phyloP scores from a whole-genome alignment of 257 asterid genomes.

The Solanum pinnatisectum region DNA sequence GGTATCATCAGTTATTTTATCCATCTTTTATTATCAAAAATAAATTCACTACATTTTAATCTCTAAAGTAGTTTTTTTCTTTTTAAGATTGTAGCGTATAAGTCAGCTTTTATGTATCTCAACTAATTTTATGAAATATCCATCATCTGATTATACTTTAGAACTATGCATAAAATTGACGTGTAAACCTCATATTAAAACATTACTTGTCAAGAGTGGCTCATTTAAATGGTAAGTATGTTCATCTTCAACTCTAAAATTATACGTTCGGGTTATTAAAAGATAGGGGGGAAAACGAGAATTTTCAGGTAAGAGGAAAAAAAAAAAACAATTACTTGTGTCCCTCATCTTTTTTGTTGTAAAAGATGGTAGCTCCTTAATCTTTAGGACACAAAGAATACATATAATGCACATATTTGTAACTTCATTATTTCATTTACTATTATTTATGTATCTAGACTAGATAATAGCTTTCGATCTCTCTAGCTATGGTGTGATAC shows the following conservation, averaged over 20 bases:
- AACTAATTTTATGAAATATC: too few species aligned
- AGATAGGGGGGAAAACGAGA: too few species aligned
- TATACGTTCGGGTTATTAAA: too few species aligned
- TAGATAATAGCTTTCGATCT: background rate
- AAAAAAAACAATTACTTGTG: too few species aligned
- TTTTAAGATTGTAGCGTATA: too few species aligned
- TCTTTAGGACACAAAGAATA: background rate
- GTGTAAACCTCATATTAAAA: background rate
- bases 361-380: too few species aligned
- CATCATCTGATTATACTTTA: background rate
- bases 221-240: too few species aligned
- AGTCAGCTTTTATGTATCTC: rapidly evolving
- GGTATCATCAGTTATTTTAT: background rate
- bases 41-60: background rate
- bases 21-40: background rate
- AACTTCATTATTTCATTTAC: background rate
- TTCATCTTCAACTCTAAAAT: too few species aligned
- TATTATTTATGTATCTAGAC: background rate
- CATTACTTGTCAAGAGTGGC: too few species aligned
- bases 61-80: background rate
- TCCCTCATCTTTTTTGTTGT: too few species aligned
- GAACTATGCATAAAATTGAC: background rate
- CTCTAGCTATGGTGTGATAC: background rate
- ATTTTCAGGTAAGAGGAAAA: too few species aligned
- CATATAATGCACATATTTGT: background rate